Base-by-base conservation (phyloP, 1,139 yeast species). In the Schwanniomyces etchellsii region DNA sequence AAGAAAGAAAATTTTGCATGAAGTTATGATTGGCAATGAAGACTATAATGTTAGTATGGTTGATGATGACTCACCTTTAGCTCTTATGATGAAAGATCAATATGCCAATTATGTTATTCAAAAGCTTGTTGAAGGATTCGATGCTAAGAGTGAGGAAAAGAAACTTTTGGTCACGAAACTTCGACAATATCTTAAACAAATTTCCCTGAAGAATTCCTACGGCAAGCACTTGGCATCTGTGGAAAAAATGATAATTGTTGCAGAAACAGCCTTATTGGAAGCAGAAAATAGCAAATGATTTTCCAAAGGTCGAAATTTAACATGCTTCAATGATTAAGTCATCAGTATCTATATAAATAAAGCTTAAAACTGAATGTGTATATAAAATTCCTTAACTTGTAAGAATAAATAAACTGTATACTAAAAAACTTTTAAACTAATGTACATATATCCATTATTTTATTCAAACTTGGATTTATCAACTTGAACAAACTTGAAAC, bases 91-190 rank as follows among this genome's bases (percentile, higher is more conserved):
- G 88, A 85, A 86, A 53, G 98, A 91, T 56, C 98, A 91, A 53
- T 93, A 82, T 60, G 98, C 97, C 14, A 91, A 91, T 56, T 91
- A 91, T 52, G 99, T 91, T 28, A 86, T 91, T 35, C 98, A 91
- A 57, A 91, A 91, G 54, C 70, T 93, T 46, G 88, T 91, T 24
- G 96, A 85, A 44, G 83, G 84, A 3, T 66, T 67, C 40, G 70
- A 63, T 43, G 74, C 93, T 5, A 72, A 70, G 37, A 81, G 83
- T 31, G 70, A 69, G 21, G 86, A 85, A 40, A 80, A 79, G 59
- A 69, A 61, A 30, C 50, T 73, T 20, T 64, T 82, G 42, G 81
- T 81, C 29, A 60, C 68, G 30, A 77, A 78, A 40, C 74, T 80
- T 38, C 67, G 77, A 48, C 76, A 76, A 34, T 78, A 77, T 46